Percentiles rank a stretch among this genome's conserved stretches.
phyloP scores from a whole-genome alignment of 768 basidiomycete species.

The Trametopsis cervina region DNA sequence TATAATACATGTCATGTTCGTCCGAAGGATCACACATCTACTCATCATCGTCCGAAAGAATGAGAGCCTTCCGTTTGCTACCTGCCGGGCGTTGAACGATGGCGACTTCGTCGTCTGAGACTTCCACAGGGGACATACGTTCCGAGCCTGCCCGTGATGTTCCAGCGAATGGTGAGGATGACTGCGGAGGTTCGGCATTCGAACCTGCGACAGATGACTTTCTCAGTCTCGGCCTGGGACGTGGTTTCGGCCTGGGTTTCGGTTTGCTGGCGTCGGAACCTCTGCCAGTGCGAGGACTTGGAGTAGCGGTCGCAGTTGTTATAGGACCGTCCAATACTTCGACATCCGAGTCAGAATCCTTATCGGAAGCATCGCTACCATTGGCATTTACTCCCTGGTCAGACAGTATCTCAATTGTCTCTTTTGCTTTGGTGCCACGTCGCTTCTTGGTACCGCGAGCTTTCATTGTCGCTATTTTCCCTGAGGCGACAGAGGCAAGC shows the following conservation, averaged over 20 bases:
- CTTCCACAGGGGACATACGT: background rate
- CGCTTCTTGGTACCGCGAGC: slow-evolving; percentile 54
- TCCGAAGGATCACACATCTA: slow-evolving; percentile 4
- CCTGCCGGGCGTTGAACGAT: slow-evolving; percentile 8
- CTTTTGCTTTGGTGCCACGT: slow-evolving; percentile 25
- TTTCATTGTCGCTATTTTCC: slow-evolving; percentile 39
- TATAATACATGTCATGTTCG: background rate
- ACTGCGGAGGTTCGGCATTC: background rate
- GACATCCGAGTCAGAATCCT: slow-evolving; percentile 21
- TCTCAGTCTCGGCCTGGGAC: slow-evolving; percentile 2
- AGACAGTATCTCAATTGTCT: slow-evolving; percentile 1
- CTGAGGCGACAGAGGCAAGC: slow-evolving; percentile 35
- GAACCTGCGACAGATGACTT: background rate
- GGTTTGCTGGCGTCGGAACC: slow-evolving; percentile 12
- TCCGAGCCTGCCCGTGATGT: background rate
- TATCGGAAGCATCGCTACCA: slow-evolving; percentile 7
- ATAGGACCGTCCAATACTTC: slow-evolving; percentile 20
- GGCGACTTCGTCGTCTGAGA: slow-evolving; percentile 12
- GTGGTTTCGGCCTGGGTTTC: slow-evolving; percentile 31
- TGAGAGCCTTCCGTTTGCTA: slow-evolving; percentile 23
- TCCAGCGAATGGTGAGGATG: background rate
- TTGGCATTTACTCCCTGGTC: background rate
- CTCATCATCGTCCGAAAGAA: slow-evolving; percentile 36
- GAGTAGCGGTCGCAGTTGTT: slow-evolving; percentile 15
- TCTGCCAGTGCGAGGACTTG: slow-evolving; percentile 13